These are phyloP conservation scores for Abrus pulchellus DNA, from an alignment of 306 rosid species.

Conservation along the genomic window DNA sequence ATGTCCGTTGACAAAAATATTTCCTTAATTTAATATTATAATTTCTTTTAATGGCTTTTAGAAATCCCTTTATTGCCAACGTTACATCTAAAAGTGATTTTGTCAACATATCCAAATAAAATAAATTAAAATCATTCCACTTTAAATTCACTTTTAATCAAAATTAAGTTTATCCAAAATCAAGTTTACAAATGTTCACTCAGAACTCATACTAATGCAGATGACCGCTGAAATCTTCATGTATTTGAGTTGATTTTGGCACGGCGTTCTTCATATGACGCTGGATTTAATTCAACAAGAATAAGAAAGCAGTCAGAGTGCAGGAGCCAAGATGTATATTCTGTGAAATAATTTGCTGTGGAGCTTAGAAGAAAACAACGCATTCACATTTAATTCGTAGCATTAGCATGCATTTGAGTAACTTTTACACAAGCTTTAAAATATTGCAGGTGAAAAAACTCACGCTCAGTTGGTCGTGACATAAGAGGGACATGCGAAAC, in stretches of 20 bases:
- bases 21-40: neutral
- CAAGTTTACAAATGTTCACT: conserved; percentile 3
- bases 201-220: conserved; percentile 15
- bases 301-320: conserved; percentile 36
- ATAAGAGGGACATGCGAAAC: conserved; percentile 69
- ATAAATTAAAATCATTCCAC: neutral
- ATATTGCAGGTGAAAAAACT: conserved; percentile 53
- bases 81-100: neutral
- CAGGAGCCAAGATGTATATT: conserved; percentile 1
- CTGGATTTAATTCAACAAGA: conserved; percentile 59
- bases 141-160: neutral
- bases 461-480: conserved; percentile 94
- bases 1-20: neutral
- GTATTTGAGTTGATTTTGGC: conserved; percentile 59
- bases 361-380: neutral
- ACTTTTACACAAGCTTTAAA: conserved; percentile 34
- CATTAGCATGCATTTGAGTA: conserved; percentile 31
- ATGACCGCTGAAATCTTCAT: conserved; percentile 45
- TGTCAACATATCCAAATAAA: neutral
- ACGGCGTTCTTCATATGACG: conserved; percentile 88
- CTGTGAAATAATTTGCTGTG: neutral
- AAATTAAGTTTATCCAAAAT: conserved; percentile 1
- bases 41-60: neutral
- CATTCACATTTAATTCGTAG: conserved; percentile 34
- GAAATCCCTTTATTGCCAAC: conserved; percentile 1